Evolutionary conservation across 768 basidiomycete genomes (phyloP).

Genomic region (Cubamyces sp.): DNA sequence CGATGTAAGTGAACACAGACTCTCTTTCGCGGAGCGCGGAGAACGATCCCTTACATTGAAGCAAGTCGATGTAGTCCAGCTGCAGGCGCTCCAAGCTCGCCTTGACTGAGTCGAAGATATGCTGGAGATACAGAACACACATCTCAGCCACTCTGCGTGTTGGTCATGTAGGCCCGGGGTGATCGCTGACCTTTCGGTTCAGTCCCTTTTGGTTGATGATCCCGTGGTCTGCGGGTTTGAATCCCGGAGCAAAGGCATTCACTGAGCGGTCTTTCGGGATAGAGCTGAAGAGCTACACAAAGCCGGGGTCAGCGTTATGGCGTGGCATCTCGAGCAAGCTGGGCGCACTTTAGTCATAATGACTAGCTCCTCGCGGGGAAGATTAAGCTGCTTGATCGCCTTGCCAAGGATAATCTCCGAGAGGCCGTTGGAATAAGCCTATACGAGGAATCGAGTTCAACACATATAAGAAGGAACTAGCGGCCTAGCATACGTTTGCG

Average conservation of each 20-base stretch:
- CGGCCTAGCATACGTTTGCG: slow-evolving; percentile 31
- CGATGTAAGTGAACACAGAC: background rate
- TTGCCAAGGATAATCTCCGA: slow-evolving; percentile 51
- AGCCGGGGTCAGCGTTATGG: too few species aligned
- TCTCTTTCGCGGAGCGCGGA: too few species aligned
- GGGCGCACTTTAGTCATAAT: slow-evolving; percentile 51
- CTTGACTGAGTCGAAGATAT: slow-evolving; percentile 73
- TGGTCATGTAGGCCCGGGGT: too few species aligned
- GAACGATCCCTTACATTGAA: slow-evolving; percentile 25
- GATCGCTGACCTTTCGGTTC: slow-evolving; percentile 36
- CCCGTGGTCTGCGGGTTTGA: slow-evolving; percentile 31
- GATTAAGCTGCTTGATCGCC: slow-evolving; percentile 47
- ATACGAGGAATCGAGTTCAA: background rate
- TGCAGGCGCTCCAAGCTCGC: slow-evolving; percentile 67
- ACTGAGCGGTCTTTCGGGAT: slow-evolving; percentile 17
- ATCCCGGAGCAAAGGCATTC: slow-evolving; percentile 2
- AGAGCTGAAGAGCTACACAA: slow-evolving; percentile 18
- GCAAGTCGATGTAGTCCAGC: slow-evolving; percentile 60
- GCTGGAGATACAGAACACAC: slow-evolving; percentile 42
- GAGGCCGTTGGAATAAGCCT: slow-evolving; percentile 41
- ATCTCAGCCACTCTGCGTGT: too few species aligned
- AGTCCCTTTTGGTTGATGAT: slow-evolving; percentile 42
- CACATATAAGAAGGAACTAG: background rate
- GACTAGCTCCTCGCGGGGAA: slow-evolving; percentile 53
- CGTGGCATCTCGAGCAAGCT: too few species aligned